These are phyloP conservation scores for Serendipita indica DNA, from an alignment of 768 basidiomycete genomes.

Conservation along the genomic window DNA sequence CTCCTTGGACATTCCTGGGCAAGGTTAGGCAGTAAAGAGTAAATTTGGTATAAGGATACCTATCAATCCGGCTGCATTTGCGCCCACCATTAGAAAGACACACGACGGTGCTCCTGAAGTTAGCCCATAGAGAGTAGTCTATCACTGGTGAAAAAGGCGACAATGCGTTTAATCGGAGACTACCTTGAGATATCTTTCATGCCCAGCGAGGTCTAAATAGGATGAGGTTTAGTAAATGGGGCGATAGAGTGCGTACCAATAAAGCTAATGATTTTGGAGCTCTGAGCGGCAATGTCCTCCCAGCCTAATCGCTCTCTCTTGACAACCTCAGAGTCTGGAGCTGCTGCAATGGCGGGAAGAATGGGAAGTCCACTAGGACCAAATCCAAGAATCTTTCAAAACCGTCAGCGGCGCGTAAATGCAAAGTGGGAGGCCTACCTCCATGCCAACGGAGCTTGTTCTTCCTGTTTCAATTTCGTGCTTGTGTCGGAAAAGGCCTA, in stretches of 20 bases:
- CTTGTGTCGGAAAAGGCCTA: slow-evolving; percentile 87
- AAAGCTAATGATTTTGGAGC: slow-evolving; percentile 88
- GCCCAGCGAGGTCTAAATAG: slow-evolving; percentile 73
- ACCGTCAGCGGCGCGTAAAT: too few relatives aligned
- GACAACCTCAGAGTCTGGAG: slow-evolving; percentile 44
- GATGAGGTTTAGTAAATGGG: background rate
- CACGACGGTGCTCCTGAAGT: slow-evolving; percentile 90
- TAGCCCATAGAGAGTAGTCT: slow-evolving; percentile 87
- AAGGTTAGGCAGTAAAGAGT: too few relatives aligned
- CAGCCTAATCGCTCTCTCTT: slow-evolving; percentile 82
- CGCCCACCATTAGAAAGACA: slow-evolving; percentile 86
- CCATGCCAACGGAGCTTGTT: slow-evolving; percentile 94
- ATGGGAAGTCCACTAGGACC: slow-evolving; percentile 62
- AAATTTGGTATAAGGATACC: too few relatives aligned
- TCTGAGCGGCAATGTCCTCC: slow-evolving; percentile 84
- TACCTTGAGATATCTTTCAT: slow-evolving; percentile 72
- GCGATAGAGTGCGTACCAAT: slow-evolving; percentile 39
- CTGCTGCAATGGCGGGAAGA: slow-evolving; percentile 46
- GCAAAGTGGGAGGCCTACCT: slow-evolving; percentile 53
- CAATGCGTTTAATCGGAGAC: too few relatives aligned
- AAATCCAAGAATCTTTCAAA: slow-evolving; percentile 77
- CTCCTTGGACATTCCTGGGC: slow-evolving; percentile 94
- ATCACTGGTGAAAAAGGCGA: too few relatives aligned
- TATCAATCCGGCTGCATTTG: slow-evolving; percentile 73
- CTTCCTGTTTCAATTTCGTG: slow-evolving; percentile 94